Evolutionary conservation across 441 rosid genomes (phyloP), one percentile per base, ranked within the genome.

Genomic region (Theobroma grandiflorum): DNA sequence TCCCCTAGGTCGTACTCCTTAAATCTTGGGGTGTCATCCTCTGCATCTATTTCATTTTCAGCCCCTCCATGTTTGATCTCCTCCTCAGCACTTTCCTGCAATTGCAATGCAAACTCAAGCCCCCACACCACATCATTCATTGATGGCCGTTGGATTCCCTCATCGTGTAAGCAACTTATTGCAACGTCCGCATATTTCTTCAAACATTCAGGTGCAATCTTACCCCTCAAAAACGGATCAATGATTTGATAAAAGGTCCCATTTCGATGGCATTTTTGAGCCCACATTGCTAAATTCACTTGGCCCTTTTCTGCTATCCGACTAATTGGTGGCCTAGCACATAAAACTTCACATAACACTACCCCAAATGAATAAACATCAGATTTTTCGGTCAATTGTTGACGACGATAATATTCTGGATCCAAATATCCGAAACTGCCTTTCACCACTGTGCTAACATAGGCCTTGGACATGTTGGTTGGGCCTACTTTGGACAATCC

Each of bases 301-400:
- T 81, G 61, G 58, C n/a, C 6, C 66, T 80, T 62, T 74, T 72
- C 74, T 2, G 20, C 77, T 11, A 6, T 42, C 20, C 63, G 59
- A 18, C 67, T 62, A 50, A 82, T 8, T 4, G 73, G 74, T 0
- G 75, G 84, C 67, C 81, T 80, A 3, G 84, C 89, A 18, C 83
- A 81, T 33, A 87, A 72, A 12, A 84, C 84, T 78, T 84, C 80
- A 3, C 62, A 57, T 49, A 74, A 74, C 77, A 74, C 77, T 11
- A 83, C 83, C 0, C 86, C 88, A 5, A 81, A 86, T 10, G 88
- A 83, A 43, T 86, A 86, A 18, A 83, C 82, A 40, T 85, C 85
- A 0, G 84, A 82, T 76, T 85, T 80, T n/a, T 82, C 86, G 0
- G 85, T 83, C 8, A 81, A 50, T 47, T 65, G 82, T 63, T 81